These are phyloP conservation scores for Agroathelia rolfsii DNA, from an alignment of 1,284 basidiomycete genomes.

Conservation along the genomic window DNA sequence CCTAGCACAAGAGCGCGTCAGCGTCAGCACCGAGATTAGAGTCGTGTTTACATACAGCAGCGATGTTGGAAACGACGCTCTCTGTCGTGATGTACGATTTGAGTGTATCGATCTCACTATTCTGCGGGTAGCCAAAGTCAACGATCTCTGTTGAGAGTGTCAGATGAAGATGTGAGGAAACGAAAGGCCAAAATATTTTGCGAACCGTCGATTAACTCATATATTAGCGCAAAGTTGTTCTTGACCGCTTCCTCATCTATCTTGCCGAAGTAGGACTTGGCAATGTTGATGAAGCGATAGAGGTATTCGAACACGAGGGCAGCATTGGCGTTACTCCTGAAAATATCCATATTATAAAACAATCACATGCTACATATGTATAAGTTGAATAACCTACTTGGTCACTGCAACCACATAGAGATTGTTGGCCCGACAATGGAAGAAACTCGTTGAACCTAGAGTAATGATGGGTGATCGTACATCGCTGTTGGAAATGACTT, in stretches of 20 bases:
- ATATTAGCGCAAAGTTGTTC: conserved; percentile 98
- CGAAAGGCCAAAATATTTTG: too few species aligned
- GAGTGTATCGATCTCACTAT: conserved; percentile 97
- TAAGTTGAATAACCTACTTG: conserved; percentile 52
- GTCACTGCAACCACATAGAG: conserved; percentile 92
- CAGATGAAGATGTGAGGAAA: too few species aligned
- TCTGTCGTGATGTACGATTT: background rate
- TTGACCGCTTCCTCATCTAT: conserved; percentile 98
- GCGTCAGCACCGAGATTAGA: conserved; percentile 3
- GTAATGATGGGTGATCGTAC: conserved; percentile 97
- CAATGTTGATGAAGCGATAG: conserved; percentile 92
- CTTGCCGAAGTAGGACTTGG: conserved; percentile 96
- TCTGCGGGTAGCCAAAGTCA: conserved; percentile 99
- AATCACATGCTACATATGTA: too few species aligned
- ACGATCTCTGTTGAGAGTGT: too few species aligned
- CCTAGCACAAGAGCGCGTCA: conserved; percentile 2
- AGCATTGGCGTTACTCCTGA: conserved; percentile 90
- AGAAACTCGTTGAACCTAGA: conserved; percentile 93
- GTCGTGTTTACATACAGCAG: too few species aligned
- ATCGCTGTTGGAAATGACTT: conserved; percentile 96
- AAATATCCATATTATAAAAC: conserved; percentile 1
- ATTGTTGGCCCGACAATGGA: conserved; percentile 93
- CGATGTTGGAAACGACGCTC: background rate
- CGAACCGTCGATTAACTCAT: conserved; percentile 95
- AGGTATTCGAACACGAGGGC: conserved; percentile 97